Evolutionary conservation across 2,329 filamentous ascomycete species (phyloP).

Genomic region (Trichoderma oligosporum): DNA sequence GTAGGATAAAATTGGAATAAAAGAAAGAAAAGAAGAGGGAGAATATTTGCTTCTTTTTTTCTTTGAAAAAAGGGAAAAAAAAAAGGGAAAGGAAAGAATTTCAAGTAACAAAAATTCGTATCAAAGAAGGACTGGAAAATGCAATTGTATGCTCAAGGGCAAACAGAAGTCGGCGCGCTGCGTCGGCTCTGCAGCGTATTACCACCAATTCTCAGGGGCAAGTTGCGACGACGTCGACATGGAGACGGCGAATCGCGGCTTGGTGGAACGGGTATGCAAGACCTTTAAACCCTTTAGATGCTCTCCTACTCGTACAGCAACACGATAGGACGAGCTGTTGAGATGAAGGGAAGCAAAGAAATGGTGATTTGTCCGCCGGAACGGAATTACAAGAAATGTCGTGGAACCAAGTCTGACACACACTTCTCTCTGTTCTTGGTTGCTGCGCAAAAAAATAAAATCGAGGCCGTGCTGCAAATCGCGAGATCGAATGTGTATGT

Average conservation of each 20-base stretch:
- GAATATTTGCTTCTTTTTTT: too few relatives aligned
- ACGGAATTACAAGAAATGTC: constrained; percentile 16
- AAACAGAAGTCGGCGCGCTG: constrained; percentile 14
- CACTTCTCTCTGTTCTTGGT: background rate
- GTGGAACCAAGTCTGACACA: background rate
- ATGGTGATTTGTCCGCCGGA: constrained; percentile 13
- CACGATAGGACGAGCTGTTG: background rate
- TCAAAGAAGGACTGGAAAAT: constrained; percentile 1
- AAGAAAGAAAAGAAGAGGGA: background rate
- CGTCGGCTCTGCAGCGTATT: constrained; percentile 15
- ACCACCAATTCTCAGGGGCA: constrained; percentile 19
- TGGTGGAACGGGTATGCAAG: constrained; percentile 4
- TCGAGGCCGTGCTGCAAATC: constrained; percentile 3
- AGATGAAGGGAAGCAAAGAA: background rate
- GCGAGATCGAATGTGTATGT: constrained; percentile 13
- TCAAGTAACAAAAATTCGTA: background rate
- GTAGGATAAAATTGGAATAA: background rate
- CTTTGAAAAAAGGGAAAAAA: background rate
- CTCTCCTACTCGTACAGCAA: background rate
- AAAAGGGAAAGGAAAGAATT: constrained; percentile 4
- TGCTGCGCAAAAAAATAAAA: constrained; percentile 7
- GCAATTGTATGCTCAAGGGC: constrained; percentile 1
- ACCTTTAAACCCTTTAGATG: background rate
- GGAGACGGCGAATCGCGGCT: constrained; percentile 13
- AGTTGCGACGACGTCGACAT: constrained; percentile 15